Percentiles rank a stretch among this genome's conserved stretches.
phyloP scores from a whole-genome alignment of 495 filamentous ascomycete genomes.

The Daldinia bambusicola region DNA sequence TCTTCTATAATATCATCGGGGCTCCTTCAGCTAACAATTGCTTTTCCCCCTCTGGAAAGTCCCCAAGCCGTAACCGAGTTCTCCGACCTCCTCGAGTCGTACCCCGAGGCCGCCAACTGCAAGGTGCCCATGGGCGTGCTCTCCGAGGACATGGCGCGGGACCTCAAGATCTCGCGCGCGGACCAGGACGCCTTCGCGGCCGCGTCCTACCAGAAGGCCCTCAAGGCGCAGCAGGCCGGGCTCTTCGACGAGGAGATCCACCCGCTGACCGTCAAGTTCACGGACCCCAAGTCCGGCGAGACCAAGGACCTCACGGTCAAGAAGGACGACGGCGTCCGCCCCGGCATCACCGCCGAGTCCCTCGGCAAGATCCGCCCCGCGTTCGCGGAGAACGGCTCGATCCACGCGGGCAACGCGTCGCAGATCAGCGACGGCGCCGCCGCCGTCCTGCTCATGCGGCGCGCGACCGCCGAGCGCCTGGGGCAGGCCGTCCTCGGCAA shows the following conservation, averaged over 20 bases:
- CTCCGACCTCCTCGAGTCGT: constrained; percentile 86
- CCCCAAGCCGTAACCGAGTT: constrained; percentile 93
- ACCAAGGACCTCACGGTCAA: constrained; percentile 83
- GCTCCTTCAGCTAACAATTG: constrained; percentile 31
- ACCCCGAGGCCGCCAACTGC: constrained; percentile 90
- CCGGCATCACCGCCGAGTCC: constrained; percentile 85
- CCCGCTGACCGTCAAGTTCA: constrained; percentile 82
- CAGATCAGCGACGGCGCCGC: constrained; percentile 97
- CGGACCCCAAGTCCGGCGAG: constrained; percentile 91
- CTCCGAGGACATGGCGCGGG: constrained; percentile 94
- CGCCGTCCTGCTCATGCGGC: constrained; percentile 95
- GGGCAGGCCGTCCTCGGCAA: constrained; percentile 89
- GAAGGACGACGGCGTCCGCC: constrained; percentile 87
- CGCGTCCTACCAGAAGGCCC: constrained; percentile 86
- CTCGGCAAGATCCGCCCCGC: constrained; percentile 90
- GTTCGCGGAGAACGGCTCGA: constrained; percentile 90
- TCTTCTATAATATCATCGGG: neutral
- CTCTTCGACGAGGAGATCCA: constrained; percentile 94
- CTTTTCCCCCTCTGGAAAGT: constrained; percentile 49
- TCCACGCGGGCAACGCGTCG: constrained; percentile 95
- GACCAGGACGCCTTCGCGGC: constrained; percentile 92
- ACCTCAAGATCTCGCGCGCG: constrained; percentile 73
- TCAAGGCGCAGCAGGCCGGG: constrained; percentile 84
- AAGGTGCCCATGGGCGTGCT: constrained; percentile 97
- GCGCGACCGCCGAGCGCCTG: constrained; percentile 86